A percentile compares a stretch with the other conserved stretches of the same genome.
Evolutionary conservation across 352 stramenopile species (phyloP).

Genomic region (Pythium sukuiense): DNA sequence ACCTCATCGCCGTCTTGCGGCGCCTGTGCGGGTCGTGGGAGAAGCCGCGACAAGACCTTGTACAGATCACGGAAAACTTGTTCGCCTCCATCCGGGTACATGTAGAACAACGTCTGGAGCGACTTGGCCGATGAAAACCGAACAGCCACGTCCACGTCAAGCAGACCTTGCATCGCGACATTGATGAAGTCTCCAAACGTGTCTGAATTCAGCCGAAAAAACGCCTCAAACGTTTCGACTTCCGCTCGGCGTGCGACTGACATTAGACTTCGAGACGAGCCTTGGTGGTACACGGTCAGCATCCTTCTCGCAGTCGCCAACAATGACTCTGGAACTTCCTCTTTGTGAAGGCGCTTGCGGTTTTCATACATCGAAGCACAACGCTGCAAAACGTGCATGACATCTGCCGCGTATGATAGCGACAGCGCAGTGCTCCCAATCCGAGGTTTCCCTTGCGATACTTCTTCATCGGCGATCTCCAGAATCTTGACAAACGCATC

Average conservation of each 20-base stretch:
- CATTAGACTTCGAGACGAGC: slow-evolving; percentile 25
- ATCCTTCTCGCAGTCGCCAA: slow-evolving; percentile 43
- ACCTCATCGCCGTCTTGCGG: neutral
- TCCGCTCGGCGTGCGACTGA: slow-evolving; percentile 37
- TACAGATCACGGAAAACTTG: slow-evolving; percentile 61
- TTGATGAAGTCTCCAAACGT: slow-evolving; percentile 60
- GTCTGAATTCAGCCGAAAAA: slow-evolving; percentile 61
- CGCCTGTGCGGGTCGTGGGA: slow-evolving; percentile 10
- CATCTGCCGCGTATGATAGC: slow-evolving; percentile 55
- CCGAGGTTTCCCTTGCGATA: slow-evolving; percentile 28
- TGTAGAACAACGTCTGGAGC: slow-evolving; percentile 75
- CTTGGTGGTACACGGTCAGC: slow-evolving; percentile 28
- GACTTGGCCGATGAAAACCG: slow-evolving; percentile 44
- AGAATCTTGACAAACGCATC: slow-evolving; percentile 56
- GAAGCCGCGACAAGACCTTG: slow-evolving; percentile 35
- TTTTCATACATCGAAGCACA: slow-evolving; percentile 54
- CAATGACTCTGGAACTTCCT: slow-evolving; percentile 49
- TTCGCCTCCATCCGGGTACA: slow-evolving; percentile 71
- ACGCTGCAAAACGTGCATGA: slow-evolving; percentile 43
- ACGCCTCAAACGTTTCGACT: slow-evolving; percentile 58
- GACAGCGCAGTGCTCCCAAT: slow-evolving; percentile 25
- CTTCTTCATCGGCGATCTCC: slow-evolving; percentile 49
- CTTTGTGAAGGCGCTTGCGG: slow-evolving; percentile 50
- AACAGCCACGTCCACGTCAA: slow-evolving; percentile 58
- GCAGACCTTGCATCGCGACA: slow-evolving; percentile 39